These are phyloP conservation scores for Trichoderma koningiopsis DNA, from an alignment of 2,329 filamentous ascomycete species.

Conservation along the genomic window DNA sequence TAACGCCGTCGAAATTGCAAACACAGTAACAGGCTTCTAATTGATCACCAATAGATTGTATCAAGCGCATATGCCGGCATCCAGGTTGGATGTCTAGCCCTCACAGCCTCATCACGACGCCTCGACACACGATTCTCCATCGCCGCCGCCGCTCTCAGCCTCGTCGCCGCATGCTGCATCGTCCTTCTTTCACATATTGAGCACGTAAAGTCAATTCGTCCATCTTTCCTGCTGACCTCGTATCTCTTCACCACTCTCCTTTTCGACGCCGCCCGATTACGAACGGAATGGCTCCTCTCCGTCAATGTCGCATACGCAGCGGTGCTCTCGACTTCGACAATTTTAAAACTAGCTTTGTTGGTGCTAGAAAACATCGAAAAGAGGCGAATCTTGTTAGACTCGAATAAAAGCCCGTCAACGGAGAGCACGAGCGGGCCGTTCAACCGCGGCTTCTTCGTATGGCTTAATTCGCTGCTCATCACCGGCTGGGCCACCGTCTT, in stretches of 20 bases:
- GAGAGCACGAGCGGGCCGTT: slow-evolving; percentile 51
- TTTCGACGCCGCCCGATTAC: slow-evolving; percentile 38
- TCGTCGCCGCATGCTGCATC: slow-evolving; percentile 35
- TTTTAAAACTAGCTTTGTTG: slow-evolving; percentile 34
- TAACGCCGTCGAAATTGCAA: background rate
- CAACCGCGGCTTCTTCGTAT: slow-evolving; percentile 38
- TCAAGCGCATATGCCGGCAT: slow-evolving; percentile 32
- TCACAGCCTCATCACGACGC: slow-evolving; percentile 33
- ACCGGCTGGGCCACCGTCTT: slow-evolving; percentile 47
- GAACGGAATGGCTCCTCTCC: slow-evolving; percentile 39
- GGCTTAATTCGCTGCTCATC: slow-evolving; percentile 48
- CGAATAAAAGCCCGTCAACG: slow-evolving; percentile 46
- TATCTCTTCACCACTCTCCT: slow-evolving; percentile 37
- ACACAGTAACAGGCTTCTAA: background rate
- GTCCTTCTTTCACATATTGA: slow-evolving; percentile 37
- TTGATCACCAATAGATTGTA: slow-evolving; percentile 27
- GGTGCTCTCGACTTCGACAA: slow-evolving; percentile 31
- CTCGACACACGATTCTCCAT: slow-evolving; percentile 36
- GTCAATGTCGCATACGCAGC: slow-evolving; percentile 33
- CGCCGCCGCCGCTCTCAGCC: slow-evolving; percentile 35
- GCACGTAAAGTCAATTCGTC: slow-evolving; percentile 39
- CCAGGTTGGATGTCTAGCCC: slow-evolving; percentile 34
- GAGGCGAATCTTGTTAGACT: slow-evolving; percentile 38
- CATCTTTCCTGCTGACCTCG: slow-evolving; percentile 36
- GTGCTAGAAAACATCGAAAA: slow-evolving; percentile 39